Evolutionary conservation across 164 flowering plant species (phyloP).

Genomic region (Vitis amurensis): DNA sequence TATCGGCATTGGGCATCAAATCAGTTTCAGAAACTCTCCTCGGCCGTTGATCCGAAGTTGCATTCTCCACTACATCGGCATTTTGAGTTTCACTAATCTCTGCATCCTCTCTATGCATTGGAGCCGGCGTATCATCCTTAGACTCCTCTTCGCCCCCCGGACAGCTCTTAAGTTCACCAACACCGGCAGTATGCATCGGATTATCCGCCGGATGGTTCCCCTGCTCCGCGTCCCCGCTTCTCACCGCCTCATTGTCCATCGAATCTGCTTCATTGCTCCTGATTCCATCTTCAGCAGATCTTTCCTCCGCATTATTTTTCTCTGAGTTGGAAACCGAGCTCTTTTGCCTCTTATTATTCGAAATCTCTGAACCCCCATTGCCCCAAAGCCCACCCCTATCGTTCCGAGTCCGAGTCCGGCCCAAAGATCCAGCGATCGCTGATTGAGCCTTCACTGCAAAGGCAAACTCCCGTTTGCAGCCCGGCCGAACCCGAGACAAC

Average conservation of each 20-base stretch:
- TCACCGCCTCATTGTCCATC: constrained; percentile 28
- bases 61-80: constrained; percentile 7
- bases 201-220: constrained; percentile 8
- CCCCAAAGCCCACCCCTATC: constrained; percentile 10
- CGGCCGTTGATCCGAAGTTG: constrained; percentile 13
- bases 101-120: neutral
- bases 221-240: constrained; percentile 29
- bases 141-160: neutral
- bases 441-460: constrained; percentile 53
- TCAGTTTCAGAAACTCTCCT: constrained; percentile 39
- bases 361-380: constrained; percentile 8
- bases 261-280: constrained; percentile 14
- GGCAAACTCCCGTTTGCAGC: constrained; percentile 65
- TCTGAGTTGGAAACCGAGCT: neutral
- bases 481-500: constrained; percentile 40
- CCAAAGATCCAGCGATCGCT: constrained; percentile 41
- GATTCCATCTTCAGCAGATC: constrained; percentile 7
- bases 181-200: too few species aligned
- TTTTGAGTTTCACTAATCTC: neutral
- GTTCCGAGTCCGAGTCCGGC: constrained; percentile 48
- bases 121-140: constrained; percentile 1
- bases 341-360: constrained; percentile 27
- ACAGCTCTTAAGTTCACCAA: too few species aligned
- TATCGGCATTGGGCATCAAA: constrained; percentile 13
- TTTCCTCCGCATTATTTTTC: neutral